Conservation (phyloP, 148 eudicot species). For the Hydrangea macrophylla region DNA sequence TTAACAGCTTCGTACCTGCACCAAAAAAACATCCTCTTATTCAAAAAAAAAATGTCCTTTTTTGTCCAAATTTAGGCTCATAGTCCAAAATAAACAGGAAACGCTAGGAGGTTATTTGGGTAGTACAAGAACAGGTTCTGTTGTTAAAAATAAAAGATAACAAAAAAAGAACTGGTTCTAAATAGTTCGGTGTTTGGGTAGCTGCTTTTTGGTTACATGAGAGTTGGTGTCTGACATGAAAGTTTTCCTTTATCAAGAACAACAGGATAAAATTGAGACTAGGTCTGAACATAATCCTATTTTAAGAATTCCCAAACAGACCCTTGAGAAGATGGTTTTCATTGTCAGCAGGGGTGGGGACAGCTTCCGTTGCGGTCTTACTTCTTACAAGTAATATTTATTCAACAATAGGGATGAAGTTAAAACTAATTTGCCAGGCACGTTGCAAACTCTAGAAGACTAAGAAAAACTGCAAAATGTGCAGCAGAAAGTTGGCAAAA, state of each 20-base stretch:
- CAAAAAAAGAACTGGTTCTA: too few relatives aligned
- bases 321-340: too few relatives aligned
- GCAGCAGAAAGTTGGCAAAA: background rate
- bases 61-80: background rate
- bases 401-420: background rate
- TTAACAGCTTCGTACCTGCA: conserved; percentile 78
- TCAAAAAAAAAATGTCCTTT: background rate
- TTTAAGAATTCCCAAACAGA: too few relatives aligned
- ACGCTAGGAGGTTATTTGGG: too few relatives aligned
- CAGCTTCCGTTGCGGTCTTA: background rate
- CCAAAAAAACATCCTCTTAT: background rate
- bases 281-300: too few relatives aligned
- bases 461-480: background rate
- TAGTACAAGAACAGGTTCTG: too few relatives aligned
- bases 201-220: too few relatives aligned
- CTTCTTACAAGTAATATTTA: background rate
- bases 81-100: too few relatives aligned
- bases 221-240: too few relatives aligned
- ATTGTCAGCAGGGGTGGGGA: background rate
- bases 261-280: too few relatives aligned
- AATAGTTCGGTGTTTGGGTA: too few relatives aligned
- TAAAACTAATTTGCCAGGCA: background rate
- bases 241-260: background rate
- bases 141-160: too few relatives aligned
- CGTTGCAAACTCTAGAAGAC: background rate